Conservation (phyloP, 176 grass and related monocot genomes). For the Saccharum officinarum region DNA sequence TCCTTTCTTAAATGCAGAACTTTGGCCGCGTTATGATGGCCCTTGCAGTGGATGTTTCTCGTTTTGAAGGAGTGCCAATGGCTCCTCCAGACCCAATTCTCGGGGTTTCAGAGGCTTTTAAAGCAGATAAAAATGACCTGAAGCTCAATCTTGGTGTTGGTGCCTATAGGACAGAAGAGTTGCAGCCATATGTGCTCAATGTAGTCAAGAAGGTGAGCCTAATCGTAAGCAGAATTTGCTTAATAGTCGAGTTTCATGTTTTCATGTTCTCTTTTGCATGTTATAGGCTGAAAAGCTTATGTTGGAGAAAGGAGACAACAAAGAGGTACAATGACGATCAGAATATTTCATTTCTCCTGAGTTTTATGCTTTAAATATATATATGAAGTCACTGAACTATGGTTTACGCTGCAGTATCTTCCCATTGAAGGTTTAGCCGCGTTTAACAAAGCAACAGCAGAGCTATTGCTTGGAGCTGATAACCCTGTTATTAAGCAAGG, state of each 20-base stretch:
- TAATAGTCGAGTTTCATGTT: neutral
- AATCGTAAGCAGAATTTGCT: neutral
- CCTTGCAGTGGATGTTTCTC: slow-evolving; percentile 73
- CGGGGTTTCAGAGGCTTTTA: slow-evolving; percentile 93
- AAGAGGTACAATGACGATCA: slow-evolving; percentile 60
- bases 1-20: slow-evolving; percentile 39
- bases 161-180: slow-evolving; percentile 95
- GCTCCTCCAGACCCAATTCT: slow-evolving; percentile 97
- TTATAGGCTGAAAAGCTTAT: slow-evolving; percentile 83
- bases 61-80: slow-evolving; percentile 86
- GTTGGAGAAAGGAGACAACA: slow-evolving; percentile 95
- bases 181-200: slow-evolving; percentile 82
- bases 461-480: slow-evolving; percentile 83
- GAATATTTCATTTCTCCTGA: neutral
- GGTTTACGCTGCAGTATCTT: slow-evolving; percentile 71
- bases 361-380: neutral
- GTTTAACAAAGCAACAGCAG: slow-evolving; percentile 94
- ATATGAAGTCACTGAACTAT: slow-evolving; percentile 3
- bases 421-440: slow-evolving; percentile 94
- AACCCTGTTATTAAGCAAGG: slow-evolving; percentile 74
- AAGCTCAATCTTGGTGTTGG: slow-evolving; percentile 98
- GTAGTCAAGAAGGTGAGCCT: slow-evolving; percentile 86
- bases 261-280: slow-evolving; percentile 25
- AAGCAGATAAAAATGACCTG: slow-evolving; percentile 70
- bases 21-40: slow-evolving; percentile 50